Percentiles rank a stretch among this genome's conserved stretches.
Evolutionary conservation across 164 flowering plant genomes (phyloP).

Genomic region (Aristolochia contorta): DNA sequence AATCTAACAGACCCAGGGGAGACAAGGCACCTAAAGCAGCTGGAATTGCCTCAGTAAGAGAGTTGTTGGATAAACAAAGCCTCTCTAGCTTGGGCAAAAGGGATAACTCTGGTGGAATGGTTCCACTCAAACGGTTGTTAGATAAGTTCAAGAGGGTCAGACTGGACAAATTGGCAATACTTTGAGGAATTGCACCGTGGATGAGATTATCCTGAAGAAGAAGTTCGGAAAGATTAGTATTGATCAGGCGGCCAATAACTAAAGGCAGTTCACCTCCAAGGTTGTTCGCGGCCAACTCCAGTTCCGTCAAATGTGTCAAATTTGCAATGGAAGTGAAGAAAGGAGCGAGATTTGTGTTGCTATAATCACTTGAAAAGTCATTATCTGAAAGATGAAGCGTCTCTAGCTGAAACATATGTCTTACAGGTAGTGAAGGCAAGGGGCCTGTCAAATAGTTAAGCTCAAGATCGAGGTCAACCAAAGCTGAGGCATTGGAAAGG

Average conservation of each 20-base stretch:
- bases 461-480: constrained; percentile 33
- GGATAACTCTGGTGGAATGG: constrained; percentile 41
- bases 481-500: constrained; percentile 25
- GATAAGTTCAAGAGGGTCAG: constrained; percentile 39
- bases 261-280: constrained; percentile 39
- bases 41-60: constrained; percentile 19
- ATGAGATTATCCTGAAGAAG: constrained; percentile 36
- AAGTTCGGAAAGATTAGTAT: constrained; percentile 10
- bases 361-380: constrained; percentile 31
- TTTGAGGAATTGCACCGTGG: constrained; percentile 34
- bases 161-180: constrained; percentile 19
- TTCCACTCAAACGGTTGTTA: constrained; percentile 32
- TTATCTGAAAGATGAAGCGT: constrained; percentile 41
- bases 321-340: constrained; percentile 38
- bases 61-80: constrained; percentile 19
- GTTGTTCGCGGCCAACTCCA: constrained; percentile 35
- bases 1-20: constrained; percentile 19
- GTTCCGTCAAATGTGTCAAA: constrained; percentile 27
- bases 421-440: constrained; percentile 27
- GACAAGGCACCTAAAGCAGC: constrained; percentile 6
- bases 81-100: constrained; percentile 19
- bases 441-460: constrained; percentile 31
- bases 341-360: constrained; percentile 37
- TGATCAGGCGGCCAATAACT: constrained; percentile 25
- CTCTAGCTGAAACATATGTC: constrained; percentile 8